phyloP scores from a whole-genome alignment of 1,139 yeast species.

The Arxiozyma slooffiae region DNA sequence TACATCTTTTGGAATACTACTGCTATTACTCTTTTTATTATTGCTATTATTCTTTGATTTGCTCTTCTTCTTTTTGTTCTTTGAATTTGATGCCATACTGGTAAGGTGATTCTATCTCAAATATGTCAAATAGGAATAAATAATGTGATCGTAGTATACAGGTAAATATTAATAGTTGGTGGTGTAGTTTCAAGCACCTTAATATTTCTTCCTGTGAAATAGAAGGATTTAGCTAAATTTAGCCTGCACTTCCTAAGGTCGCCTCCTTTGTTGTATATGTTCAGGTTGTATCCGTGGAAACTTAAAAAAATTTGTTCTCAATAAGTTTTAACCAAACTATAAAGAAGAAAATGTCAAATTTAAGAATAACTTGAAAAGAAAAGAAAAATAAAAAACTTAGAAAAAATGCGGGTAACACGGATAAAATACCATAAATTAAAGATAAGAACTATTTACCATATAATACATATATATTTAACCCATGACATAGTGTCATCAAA shows the following conservation, averaged over 20 bases:
- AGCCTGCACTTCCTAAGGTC: not conserved
- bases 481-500: no score
- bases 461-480: no score
- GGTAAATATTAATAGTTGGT: not conserved
- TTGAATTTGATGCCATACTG: slow-evolving; percentile 21
- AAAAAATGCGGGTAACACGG: not conserved
- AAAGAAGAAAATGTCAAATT: not conserved
- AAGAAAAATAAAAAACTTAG: no score
- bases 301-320: not conserved
- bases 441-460: not conserved
- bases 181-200: not conserved
- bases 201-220: no score
- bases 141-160: not conserved
- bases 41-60: slow-evolving; percentile 17
- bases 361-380: no score
- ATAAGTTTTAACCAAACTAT: not conserved
- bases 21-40: slow-evolving; percentile 3
- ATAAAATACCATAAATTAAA: no score
- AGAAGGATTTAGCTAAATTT: no score
- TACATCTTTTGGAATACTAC: not conserved
- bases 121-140: not conserved
- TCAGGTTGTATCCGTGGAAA: not conserved
- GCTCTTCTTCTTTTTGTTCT: slow-evolving; percentile 25
- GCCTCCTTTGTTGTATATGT: not conserved
- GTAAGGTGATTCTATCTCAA: not conserved